phyloP scores from a whole-genome alignment of 2,329 filamentous ascomycete genomes.

The Hirsutella thompsonii region DNA sequence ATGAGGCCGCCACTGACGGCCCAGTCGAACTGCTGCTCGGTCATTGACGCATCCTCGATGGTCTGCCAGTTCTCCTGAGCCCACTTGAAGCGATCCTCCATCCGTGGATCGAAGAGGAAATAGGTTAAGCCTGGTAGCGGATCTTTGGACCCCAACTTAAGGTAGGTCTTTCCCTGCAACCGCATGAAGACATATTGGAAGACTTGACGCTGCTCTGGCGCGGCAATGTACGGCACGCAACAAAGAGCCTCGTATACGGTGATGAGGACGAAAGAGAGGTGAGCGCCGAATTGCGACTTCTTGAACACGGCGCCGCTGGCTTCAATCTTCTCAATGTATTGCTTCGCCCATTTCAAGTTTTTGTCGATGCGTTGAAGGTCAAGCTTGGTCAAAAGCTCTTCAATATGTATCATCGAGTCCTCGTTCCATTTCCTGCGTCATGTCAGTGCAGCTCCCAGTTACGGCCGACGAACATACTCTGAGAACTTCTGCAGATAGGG shows the following conservation, averaged over 20 bases:
- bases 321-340: conserved; percentile 40
- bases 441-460: conserved; percentile 10
- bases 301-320: conserved; percentile 31
- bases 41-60: conserved; percentile 47
- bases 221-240: conserved; percentile 61
- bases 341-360: conserved; percentile 43
- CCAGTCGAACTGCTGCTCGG: conserved; percentile 72
- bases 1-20: conserved; percentile 64
- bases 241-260: conserved; percentile 83
- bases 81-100: conserved; percentile 40
- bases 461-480: conserved; percentile 30
- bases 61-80: conserved; percentile 25
- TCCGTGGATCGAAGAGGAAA: conserved; percentile 58
- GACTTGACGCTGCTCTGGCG: conserved; percentile 35
- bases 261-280: conserved; percentile 50
- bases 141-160: conserved; percentile 59
- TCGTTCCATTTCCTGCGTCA: conserved; percentile 30
- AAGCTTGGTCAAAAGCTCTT: conserved; percentile 41
- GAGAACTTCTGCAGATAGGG: conserved; percentile 48
- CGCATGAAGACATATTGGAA: conserved; percentile 79
- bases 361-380: conserved; percentile 49
- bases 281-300: conserved; percentile 30
- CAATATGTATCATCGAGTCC: conserved; percentile 36
- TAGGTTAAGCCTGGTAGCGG: conserved; percentile 72
- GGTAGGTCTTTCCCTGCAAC: conserved; percentile 56